Evolutionary conservation across 1,284 basidiomycete species (phyloP).

Genomic region (Melanopsichium pennsylvanicum): DNA sequence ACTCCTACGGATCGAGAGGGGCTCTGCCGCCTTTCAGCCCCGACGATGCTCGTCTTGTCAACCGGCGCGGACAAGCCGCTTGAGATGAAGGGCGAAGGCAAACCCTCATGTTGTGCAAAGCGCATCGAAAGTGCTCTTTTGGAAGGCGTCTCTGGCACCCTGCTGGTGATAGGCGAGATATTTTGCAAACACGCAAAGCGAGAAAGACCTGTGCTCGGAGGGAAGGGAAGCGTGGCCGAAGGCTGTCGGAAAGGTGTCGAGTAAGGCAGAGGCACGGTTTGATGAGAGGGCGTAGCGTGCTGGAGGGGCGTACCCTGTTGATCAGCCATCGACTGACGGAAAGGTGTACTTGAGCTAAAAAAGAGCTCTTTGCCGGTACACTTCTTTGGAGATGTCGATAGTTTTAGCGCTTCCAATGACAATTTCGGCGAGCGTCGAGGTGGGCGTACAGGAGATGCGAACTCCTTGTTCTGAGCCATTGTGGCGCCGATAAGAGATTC

Average conservation of each 20-base stretch:
- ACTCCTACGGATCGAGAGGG: conserved; percentile 10
- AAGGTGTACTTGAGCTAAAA: conserved; percentile 16
- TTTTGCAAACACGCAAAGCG: conserved; percentile 38
- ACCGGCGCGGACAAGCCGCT: neutral
- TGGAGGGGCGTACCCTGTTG: conserved; percentile 3
- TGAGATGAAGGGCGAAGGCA: conserved; percentile 29
- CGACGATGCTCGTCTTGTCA: neutral
- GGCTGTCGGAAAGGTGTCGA: conserved; percentile 22
- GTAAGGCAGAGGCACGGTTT: too few relatives aligned
- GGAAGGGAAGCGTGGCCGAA: conserved; percentile 1
- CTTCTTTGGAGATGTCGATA: conserved; percentile 29
- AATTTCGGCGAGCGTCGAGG: conserved; percentile 29
- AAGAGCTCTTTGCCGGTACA: neutral
- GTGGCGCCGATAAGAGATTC: conserved; percentile 37
- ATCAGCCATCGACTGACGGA: conserved; percentile 1
- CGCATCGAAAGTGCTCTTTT: conserved; percentile 15
- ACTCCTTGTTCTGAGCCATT: conserved; percentile 20
- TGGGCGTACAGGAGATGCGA: conserved; percentile 25
- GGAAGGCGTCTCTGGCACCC: conserved; percentile 14
- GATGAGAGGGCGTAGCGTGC: too few relatives aligned
- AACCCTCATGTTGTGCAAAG: conserved; percentile 6
- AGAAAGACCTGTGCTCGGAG: conserved; percentile 33
- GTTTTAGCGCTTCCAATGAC: conserved; percentile 28
- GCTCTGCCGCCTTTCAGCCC: neutral
- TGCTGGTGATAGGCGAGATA: conserved; percentile 8